Evolutionary conservation across 495 filamentous ascomycete genomes (phyloP), one percentile per base, ranked within the genome.

Genomic region (Durotheca rogersii): DNA sequence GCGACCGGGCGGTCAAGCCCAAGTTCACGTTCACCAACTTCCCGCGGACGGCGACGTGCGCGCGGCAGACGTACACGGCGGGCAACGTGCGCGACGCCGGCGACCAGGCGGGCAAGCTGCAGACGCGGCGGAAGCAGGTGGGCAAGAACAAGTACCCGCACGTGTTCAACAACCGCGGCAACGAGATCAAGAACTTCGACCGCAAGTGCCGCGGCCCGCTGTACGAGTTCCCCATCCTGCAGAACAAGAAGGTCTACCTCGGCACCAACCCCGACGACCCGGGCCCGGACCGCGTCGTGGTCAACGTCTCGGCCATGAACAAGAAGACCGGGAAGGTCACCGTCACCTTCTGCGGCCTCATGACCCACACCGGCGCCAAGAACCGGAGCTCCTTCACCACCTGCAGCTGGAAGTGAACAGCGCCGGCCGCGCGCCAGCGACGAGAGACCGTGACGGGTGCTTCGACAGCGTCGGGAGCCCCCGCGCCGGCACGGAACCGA

Each of bases 171-270:
- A 67, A 67, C 61, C 48, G 38, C 27, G 52, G 15, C 15, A 16
- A 25, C 7, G 47, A 42, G 21, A 51, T 51, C 12, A 41, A 29
- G 20, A 51, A 51, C 47, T 51, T 51, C 47, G 21, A 36, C 19
- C 0, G 3, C 4, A 35, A 51, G 47, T 51, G 47, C 38, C 35
- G 60, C 30, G 36, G 29, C 9, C 39, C 61, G 4, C 33, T 56
- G 6, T 60, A 62, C 33, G 64, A 67, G 20, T 67, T 67, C 19
- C 64, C 64, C 41, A 61, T 67, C 35, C 35, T 67, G 2, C 9
- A 27, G 34, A 51, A 39, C 25, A 31, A 41, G 7, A 27, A 41
- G 59, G 61, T 41, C 12, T 41, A 27, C 23, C 23, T 7, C 38
- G 47, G 30, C 19, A 6, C 18, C 20, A 29, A 19, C 38, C 37